A percentile compares a stretch with the other conserved stretches of the same genome.
phyloP scores from a whole-genome alignment of 2,329 filamentous ascomycete species.

The Pseudogymnoascus sp. region DNA sequence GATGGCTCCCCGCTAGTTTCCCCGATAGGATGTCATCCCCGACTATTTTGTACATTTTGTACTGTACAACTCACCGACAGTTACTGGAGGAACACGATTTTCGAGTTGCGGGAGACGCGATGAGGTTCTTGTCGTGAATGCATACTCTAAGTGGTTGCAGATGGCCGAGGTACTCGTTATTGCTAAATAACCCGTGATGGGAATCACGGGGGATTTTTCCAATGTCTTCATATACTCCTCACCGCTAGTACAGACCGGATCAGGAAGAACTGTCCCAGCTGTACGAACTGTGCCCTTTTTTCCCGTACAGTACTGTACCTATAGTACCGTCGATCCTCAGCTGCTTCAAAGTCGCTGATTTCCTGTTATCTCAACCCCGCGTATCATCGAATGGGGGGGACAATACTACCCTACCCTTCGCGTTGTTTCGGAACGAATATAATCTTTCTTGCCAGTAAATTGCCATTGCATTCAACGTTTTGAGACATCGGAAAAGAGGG shows the following conservation, averaged over 20 bases:
- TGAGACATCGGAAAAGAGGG: too few relatives aligned
- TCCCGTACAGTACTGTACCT: background rate
- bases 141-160: background rate
- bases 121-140: background rate
- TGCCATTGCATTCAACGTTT: background rate
- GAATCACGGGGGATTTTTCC: background rate
- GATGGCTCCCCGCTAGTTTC: background rate
- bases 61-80: slow-evolving; percentile 8
- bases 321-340: background rate
- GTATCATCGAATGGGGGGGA: background rate
- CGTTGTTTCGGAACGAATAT: background rate
- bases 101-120: background rate
- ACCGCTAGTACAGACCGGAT: background rate
- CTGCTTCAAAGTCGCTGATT: background rate
- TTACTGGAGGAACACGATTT: background rate
- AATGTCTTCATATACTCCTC: background rate
- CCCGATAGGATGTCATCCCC: slow-evolving; percentile 1
- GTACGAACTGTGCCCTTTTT: background rate
- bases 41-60: background rate
- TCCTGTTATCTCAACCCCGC: background rate
- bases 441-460: background rate
- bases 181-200: background rate
- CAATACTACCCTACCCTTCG: background rate
- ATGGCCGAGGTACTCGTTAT: background rate
- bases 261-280: background rate